Evolutionary conservation across 2,329 filamentous ascomycete genomes (phyloP).

Genomic region (Fusarium sublunatum): DNA sequence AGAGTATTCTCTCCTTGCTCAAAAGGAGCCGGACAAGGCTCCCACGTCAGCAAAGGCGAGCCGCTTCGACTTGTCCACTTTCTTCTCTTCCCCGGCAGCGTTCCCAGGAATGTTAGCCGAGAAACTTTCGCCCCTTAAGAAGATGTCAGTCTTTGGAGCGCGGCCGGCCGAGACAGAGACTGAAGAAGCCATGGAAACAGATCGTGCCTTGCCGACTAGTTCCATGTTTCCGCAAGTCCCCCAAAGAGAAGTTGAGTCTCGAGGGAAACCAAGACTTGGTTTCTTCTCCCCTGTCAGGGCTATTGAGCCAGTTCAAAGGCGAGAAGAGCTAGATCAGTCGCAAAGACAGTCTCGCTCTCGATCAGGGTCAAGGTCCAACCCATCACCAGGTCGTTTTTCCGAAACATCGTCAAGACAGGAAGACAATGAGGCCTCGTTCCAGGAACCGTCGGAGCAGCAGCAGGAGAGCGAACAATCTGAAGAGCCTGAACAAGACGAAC

Average conservation of each 20-base stretch:
- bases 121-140: slow-evolving; percentile 47
- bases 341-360: slow-evolving; percentile 50
- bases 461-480: slow-evolving; percentile 3
- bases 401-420: slow-evolving; percentile 13
- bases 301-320: slow-evolving; percentile 11
- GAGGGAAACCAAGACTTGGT: slow-evolving; percentile 47
- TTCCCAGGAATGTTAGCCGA: slow-evolving; percentile 51
- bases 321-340: slow-evolving; percentile 19
- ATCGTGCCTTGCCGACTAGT: slow-evolving; percentile 48
- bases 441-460: slow-evolving; percentile 13
- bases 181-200: slow-evolving; percentile 35
- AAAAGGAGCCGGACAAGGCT: slow-evolving; percentile 36
- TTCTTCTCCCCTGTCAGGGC: slow-evolving; percentile 52
- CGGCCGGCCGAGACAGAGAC: slow-evolving; percentile 32
- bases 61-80: slow-evolving; percentile 62
- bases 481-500: slow-evolving; percentile 43
- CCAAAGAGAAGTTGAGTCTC: slow-evolving; percentile 50
- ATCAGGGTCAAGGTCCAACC: slow-evolving; percentile 46
- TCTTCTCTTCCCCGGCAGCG: slow-evolving; percentile 67
- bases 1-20: slow-evolving; percentile 60
- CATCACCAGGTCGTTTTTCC: slow-evolving; percentile 46
- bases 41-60: slow-evolving; percentile 46
- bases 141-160: slow-evolving; percentile 29
- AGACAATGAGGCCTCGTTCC: slow-evolving; percentile 5
- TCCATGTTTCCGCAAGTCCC: slow-evolving; percentile 55